Evolutionary conservation across 345 rosid genomes (phyloP).

Genomic region (Crucihimalaya himalaica): DNA sequence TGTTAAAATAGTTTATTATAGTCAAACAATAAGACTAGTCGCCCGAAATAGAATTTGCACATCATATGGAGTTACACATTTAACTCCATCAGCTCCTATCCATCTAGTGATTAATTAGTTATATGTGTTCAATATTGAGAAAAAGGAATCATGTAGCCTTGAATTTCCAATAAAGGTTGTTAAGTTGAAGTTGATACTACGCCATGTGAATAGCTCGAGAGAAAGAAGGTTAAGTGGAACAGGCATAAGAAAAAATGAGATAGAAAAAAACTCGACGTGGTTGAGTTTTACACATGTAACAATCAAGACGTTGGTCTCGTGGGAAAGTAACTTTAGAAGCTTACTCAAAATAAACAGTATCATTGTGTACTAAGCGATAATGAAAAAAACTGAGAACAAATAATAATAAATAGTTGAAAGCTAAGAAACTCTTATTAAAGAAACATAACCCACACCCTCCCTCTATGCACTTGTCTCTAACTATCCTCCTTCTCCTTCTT

Average conservation of each 20-base stretch:
- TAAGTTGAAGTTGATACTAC: constrained; percentile 30
- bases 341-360: constrained; percentile 42
- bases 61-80: not conserved
- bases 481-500: constrained; percentile 12
- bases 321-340: constrained; percentile 33
- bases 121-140: constrained; percentile 21
- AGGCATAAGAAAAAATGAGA: not conserved
- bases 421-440: constrained; percentile 29
- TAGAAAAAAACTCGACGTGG: constrained; percentile 2
- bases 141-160: constrained; percentile 16
- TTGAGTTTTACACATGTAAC: constrained; percentile 36
- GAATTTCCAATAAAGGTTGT: constrained; percentile 6
- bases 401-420: constrained; percentile 36
- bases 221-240: constrained; percentile 30
- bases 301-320: constrained; percentile 33
- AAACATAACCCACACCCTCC: constrained; percentile 52
- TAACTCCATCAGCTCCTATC: constrained; percentile 2
- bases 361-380: constrained; percentile 30
- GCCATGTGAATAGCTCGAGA: constrained; percentile 31
- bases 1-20: not conserved
- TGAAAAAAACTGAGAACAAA: constrained; percentile 29
- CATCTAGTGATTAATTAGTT: constrained; percentile 12
- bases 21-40: constrained; percentile 2
- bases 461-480: constrained; percentile 70
- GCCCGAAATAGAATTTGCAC: constrained; percentile 1